Evolutionary conservation across 768 basidiomycete genomes (phyloP).

Genomic region (Tulasnella sp.): DNA sequence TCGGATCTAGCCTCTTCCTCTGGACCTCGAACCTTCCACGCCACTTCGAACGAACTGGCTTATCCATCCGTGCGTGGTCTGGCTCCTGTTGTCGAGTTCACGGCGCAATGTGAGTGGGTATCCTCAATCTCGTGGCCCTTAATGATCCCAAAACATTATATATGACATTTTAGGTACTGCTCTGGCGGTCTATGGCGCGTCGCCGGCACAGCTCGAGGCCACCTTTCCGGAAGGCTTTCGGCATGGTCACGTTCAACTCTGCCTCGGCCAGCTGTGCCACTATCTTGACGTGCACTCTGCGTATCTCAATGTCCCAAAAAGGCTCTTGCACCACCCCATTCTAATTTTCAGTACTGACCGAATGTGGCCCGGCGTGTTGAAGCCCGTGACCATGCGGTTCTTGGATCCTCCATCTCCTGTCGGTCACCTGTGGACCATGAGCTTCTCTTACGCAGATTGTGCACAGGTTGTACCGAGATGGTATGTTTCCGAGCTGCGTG

Average conservation of each 20-base stretch:
- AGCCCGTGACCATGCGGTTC: background rate
- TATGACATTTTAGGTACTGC: background rate
- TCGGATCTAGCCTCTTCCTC: background rate
- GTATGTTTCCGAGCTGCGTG: background rate
- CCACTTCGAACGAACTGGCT: background rate
- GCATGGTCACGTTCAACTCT: background rate
- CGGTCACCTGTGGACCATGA: background rate
- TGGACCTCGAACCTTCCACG: background rate
- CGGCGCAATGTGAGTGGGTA: background rate
- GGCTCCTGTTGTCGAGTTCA: background rate
- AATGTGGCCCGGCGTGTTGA: background rate
- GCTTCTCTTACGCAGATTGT: background rate
- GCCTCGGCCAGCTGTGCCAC: background rate
- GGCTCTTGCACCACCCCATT: background rate
- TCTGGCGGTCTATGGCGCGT: background rate
- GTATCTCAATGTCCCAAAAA: background rate
- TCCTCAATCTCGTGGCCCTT: background rate
- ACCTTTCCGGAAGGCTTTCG: background rate
- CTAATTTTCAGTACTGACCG: background rate
- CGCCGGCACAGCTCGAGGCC: background rate
- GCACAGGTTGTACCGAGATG: background rate
- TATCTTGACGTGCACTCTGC: background rate
- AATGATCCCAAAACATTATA: background rate
- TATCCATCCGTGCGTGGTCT: background rate
- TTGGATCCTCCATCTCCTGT: background rate